phyloP scores from a whole-genome alignment of 768 basidiomycete genomes.

The Boletus subparvulus region DNA sequence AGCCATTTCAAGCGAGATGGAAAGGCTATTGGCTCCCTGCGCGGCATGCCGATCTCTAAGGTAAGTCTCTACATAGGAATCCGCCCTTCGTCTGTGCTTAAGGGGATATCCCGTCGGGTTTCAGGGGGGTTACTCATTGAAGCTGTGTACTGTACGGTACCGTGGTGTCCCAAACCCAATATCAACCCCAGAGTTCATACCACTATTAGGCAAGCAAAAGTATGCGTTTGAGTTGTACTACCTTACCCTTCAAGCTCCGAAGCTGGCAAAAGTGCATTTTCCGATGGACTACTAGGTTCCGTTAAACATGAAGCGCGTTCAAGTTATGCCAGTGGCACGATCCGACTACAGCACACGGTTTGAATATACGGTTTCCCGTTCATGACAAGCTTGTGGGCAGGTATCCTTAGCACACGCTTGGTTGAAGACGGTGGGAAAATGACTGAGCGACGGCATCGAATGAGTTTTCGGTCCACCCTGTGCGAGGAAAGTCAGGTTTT shows the following conservation, averaged over 20 bases:
- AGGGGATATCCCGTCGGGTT: conserved; percentile 33
- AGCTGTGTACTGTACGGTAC: conserved; percentile 27
- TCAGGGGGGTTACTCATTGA: conserved; percentile 7
- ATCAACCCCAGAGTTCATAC: conserved; percentile 10
- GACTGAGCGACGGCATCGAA: conserved; percentile 24
- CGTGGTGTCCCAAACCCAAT: conserved; percentile 34
- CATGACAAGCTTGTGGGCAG: neutral
- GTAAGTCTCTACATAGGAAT: conserved; percentile 11
- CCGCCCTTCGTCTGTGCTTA: neutral
- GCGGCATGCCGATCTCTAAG: conserved; percentile 36
- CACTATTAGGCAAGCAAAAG: conserved; percentile 19
- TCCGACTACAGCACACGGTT: conserved; percentile 8
- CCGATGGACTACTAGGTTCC: conserved; percentile 29
- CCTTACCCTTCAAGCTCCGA: conserved; percentile 41
- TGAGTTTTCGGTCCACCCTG: conserved; percentile 26
- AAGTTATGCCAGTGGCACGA: conserved; percentile 21
- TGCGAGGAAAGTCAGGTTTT: neutral
- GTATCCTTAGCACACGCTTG: conserved; percentile 22
- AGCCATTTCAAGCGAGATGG: conserved; percentile 36
- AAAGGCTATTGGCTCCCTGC: conserved; percentile 36
- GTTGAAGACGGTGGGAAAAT: conserved; percentile 29
- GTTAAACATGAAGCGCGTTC: conserved; percentile 28
- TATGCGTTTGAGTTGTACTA: conserved; percentile 18
- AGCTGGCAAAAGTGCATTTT: conserved; percentile 29
- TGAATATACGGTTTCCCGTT: neutral